Base-by-base conservation (phyloP, 345 rosid species). In the Boechera stricta region DNA sequence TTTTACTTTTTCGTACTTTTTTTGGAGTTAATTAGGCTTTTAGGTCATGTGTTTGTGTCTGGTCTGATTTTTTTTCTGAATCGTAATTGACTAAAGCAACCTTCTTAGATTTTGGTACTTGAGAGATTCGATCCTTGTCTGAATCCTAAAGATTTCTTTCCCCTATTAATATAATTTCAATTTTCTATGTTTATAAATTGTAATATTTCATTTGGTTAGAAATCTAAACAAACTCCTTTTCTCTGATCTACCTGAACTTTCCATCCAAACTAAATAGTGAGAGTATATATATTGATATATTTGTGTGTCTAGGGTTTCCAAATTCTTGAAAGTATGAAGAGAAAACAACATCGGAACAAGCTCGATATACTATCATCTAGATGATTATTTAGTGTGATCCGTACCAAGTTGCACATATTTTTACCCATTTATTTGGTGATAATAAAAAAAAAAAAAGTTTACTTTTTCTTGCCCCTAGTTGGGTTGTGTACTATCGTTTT, bases 291-390 rank as follows among this genome's bases (percentile, higher is more conserved):
- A 21, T 52, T 3, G 45, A 32, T 48, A 12, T 69, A 5, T 39
- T 8, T 32, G 67, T 61, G 15, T 64, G 45, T 51, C 69, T 78
- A 72, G 73, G 81, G 81, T 47, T 78, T 78, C 73, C 63, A 52
- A 78, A 51, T 18, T 78, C 55, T 72, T 52, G 68, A 67, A 61
- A 78, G 45, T 41, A 31, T 72, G 69, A 51, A 59, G 35, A 51
- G 38, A 62, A 56, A 70, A 71, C 31, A 55, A 55, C 73, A 77
- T 71, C 13, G 77, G 72, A 71, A 71, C 18, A 36, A 41, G 80
- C 63, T 62, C 42, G 45, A 11, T 57, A 26, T 16, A 58, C 41
- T 56, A 74, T 47, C n/a, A 67, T 56, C 49, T 39, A 18, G 56
- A 49, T 78, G 49, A 59, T 58, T 35, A 41, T 49, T 38, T 49